A percentile compares a stretch with the other conserved stretches of the same genome.
phyloP scores from a whole-genome alignment of 805 yeast genomes.

The Candida anglica region DNA sequence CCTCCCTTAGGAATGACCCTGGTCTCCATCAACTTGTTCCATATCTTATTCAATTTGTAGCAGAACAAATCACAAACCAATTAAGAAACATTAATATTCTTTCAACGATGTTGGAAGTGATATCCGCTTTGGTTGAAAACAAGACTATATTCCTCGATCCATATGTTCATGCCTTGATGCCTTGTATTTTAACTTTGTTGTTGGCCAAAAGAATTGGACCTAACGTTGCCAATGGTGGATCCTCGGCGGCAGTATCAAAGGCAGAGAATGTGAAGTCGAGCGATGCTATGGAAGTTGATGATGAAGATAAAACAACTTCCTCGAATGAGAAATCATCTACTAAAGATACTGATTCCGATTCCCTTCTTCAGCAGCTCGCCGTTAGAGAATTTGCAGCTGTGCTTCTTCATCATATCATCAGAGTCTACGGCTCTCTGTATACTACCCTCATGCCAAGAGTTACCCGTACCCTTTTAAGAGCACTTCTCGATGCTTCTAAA shows the following conservation, averaged over 20 bases:
- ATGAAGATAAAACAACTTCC: too few relatives aligned
- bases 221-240: conserved; percentile 32
- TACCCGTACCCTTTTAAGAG: conserved; percentile 86
- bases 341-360: conserved; percentile 17
- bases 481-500: conserved; percentile 78
- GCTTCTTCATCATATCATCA: conserved; percentile 71
- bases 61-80: conserved; percentile 90
- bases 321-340: conserved; percentile 5
- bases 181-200: conserved; percentile 86
- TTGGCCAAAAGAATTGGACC: conserved; percentile 86
- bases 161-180: conserved; percentile 93
- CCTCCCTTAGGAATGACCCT: conserved; percentile 83
- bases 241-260: too few relatives aligned
- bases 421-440: conserved; percentile 77
- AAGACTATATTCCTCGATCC: conserved; percentile 88
- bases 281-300: too few relatives aligned
- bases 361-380: conserved; percentile 43
- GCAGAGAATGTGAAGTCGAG: too few relatives aligned
- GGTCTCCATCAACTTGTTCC: conserved; percentile 97
- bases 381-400: conserved; percentile 88
- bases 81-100: conserved; percentile 66
- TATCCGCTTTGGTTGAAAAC: conserved; percentile 79
- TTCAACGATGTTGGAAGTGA: conserved; percentile 83
- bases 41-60: conserved; percentile 90
- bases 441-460: conserved; percentile 90